Conservation (phyloP, 495 filamentous ascomycete genomes). For the Aspergillus conjunctus region DNA sequence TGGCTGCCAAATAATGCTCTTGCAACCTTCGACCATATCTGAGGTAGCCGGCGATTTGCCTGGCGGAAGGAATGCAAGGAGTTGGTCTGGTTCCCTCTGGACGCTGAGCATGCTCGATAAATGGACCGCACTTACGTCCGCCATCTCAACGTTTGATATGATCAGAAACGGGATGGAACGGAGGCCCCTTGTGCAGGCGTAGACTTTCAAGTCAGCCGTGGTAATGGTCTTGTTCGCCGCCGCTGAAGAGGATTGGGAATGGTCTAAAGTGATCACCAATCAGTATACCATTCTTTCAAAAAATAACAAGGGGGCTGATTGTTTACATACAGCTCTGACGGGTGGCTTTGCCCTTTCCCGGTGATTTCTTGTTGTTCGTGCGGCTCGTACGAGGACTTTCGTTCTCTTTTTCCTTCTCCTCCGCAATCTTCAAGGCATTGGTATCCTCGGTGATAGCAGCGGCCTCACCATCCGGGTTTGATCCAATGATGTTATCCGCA, state of each 20-base stretch:
- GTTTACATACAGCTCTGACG: conserved; percentile 20
- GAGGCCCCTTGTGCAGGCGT: conserved; percentile 43
- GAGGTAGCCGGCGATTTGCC: conserved; percentile 33
- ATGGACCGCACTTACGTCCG: conserved; percentile 42
- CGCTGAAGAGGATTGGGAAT: not conserved
- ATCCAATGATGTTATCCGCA: conserved; percentile 20
- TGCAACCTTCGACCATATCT: conserved; percentile 27
- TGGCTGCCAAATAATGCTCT: conserved; percentile 43
- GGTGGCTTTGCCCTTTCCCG: conserved; percentile 27
- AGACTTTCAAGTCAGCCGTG: conserved; percentile 29
- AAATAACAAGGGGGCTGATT: not conserved
- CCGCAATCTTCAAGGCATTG: conserved; percentile 9
- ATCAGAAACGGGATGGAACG: conserved; percentile 50
- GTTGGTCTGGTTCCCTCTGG: conserved; percentile 44
- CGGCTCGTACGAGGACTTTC: conserved; percentile 7
- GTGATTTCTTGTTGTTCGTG: conserved; percentile 18
- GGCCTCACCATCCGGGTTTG: conserved; percentile 13
- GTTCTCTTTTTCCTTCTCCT: conserved; percentile 24
- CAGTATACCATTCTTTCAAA: not conserved
- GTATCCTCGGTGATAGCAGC: conserved; percentile 5
- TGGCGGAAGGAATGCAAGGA: conserved; percentile 41
- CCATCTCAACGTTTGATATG: conserved; percentile 40
- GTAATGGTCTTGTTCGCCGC: conserved; percentile 21
- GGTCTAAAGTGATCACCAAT: not conserved
- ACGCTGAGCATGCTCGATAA: conserved; percentile 45